Evolutionary conservation across 306 rosid species (phyloP).

Genomic region (Notholithocarpus densiflorus): DNA sequence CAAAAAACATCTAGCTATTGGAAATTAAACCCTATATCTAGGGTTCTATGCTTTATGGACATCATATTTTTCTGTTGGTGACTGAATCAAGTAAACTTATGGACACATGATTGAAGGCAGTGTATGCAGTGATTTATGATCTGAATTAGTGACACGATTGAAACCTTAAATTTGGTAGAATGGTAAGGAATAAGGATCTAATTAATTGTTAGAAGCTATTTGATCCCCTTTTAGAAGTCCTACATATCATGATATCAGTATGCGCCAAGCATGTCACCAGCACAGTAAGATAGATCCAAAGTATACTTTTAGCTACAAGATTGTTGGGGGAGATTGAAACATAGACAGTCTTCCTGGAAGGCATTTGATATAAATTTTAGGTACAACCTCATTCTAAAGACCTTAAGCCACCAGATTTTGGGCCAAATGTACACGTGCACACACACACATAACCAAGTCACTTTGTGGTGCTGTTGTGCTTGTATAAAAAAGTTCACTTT

Average conservation of each 20-base stretch:
- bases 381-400: background rate
- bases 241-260: background rate
- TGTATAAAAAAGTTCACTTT: background rate
- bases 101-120: no score
- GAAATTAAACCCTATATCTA: no score
- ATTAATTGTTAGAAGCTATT: background rate
- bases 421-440: background rate
- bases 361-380: background rate
- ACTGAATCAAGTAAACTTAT: no score
- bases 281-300: background rate
- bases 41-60: no score
- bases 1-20: no score
- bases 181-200: background rate
- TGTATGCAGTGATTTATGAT: no score
- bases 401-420: no score
- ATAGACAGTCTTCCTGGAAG: no score
- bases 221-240: background rate
- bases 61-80: no score
- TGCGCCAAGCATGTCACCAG: background rate
- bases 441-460: background rate
- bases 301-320: background rate
- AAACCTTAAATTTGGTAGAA: background rate
- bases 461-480: conserved; percentile 1
- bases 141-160: background rate
- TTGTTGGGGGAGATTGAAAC: background rate